Evolutionary conservation across 352 stramenopile species (phyloP).

Genomic region (Pythium brassicae): DNA sequence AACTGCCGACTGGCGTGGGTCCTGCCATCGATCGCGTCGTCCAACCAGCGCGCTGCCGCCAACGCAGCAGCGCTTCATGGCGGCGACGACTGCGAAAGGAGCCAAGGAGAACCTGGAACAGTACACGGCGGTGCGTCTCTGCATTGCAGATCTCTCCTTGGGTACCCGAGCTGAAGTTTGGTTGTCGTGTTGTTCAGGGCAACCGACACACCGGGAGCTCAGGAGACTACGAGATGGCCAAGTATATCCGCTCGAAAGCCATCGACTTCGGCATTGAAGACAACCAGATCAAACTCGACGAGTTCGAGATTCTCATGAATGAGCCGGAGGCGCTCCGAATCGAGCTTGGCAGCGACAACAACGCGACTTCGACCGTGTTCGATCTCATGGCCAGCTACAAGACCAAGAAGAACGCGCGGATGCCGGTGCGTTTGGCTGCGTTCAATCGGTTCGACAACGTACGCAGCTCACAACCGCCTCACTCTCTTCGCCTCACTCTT

Average conservation of each 20-base stretch:
- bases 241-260: slow-evolving; percentile 68
- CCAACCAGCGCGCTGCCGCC: slow-evolving; percentile 47
- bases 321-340: slow-evolving; percentile 57
- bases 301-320: slow-evolving; percentile 81
- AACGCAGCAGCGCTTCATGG: slow-evolving; percentile 78
- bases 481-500: background rate
- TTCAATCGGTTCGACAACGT: too few species aligned
- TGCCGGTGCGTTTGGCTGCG: slow-evolving; percentile 18
- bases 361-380: slow-evolving; percentile 7
- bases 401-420: slow-evolving; percentile 28
- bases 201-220: slow-evolving; percentile 53
- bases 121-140: slow-evolving; percentile 47
- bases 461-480: background rate
- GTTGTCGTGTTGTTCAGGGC: slow-evolving; percentile 17
- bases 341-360: slow-evolving; percentile 20
- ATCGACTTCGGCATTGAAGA: slow-evolving; percentile 77
- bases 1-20: too few species aligned
- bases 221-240: slow-evolving; percentile 68
- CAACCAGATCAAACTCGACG: slow-evolving; percentile 70
- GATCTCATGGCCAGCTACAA: slow-evolving; percentile 29
- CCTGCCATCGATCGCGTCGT: too few species aligned
- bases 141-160: background rate
- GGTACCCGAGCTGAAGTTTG: background rate
- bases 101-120: slow-evolving; percentile 70
- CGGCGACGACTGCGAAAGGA: slow-evolving; percentile 53